Evolutionary conservation across 2,329 filamentous ascomycete genomes (phyloP).

Genomic region (Verticillium nubilum): DNA sequence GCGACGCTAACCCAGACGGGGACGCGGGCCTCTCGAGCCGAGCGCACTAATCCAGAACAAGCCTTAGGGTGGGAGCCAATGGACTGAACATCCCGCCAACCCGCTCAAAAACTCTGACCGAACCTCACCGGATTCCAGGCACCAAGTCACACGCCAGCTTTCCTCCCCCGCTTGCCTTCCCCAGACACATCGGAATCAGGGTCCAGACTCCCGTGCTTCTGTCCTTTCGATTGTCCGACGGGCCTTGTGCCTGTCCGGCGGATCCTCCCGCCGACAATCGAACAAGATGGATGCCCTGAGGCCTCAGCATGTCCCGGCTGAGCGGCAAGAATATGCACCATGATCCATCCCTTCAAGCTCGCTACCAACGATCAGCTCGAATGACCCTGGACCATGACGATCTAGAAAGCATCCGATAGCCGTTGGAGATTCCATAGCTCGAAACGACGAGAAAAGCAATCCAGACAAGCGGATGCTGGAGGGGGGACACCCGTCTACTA

Average conservation of each 20-base stretch:
- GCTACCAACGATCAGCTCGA: not conserved
- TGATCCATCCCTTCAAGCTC: not conserved
- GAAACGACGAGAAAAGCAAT: too few species aligned
- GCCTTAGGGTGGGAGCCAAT: not conserved
- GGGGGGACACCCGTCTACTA: not conserved
- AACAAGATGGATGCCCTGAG: not conserved
- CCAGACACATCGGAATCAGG: not conserved
- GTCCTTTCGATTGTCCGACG: not conserved
- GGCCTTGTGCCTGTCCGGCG: not conserved
- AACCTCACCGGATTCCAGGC: not conserved
- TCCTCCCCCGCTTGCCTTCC: not conserved
- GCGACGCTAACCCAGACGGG: not conserved
- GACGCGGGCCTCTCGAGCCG: not conserved
- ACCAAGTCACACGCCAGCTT: not conserved
- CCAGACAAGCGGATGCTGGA: not conserved
- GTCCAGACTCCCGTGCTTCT: not conserved
- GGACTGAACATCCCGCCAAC: not conserved
- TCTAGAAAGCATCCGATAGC: not conserved
- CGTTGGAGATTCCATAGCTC: too few species aligned
- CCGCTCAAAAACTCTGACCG: not conserved
- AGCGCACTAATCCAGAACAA: not conserved
- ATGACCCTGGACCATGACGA: not conserved
- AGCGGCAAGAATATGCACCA: not conserved
- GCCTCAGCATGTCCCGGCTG: not conserved
- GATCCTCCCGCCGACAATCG: not conserved